Base-by-base conservation (phyloP, 768 basidiomycete species). In the Hortiboletus campestris region DNA sequence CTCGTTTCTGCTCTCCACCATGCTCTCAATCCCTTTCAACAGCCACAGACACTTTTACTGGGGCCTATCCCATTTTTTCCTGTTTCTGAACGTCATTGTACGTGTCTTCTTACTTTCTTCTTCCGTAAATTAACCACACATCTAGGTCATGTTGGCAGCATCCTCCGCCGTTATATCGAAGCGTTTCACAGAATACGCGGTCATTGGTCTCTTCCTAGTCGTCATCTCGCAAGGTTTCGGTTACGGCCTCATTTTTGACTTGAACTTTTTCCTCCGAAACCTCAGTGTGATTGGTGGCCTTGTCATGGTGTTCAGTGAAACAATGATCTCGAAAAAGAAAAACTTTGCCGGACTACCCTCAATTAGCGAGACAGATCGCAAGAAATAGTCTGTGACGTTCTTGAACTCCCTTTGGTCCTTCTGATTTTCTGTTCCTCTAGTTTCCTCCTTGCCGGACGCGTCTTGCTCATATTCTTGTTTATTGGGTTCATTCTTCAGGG, bases 241-340 rank as follows among this genome's bases (percentile, higher is more conserved):
- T 63, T 99, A 99, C 67, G 97, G 97, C 34, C 90, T 99, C 71
- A 96, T 99, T 67, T 99, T 99, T 74, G 97, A 98, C 80, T 82
- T 98, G 72, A 98, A 91, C 77, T 99, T 99, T 83, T 99, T 99
- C 93, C 88, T 98, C 43, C 94, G 97, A 72, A 99, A 98, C 75
- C 81, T 99, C 53, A 91, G 88, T 59, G 97, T 99, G 69, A 94
- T 98, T 58, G 97, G 97, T 52, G 97, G 97, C 51, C 85, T 99
- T 44, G 87, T 99, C 75, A 99, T 99, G 97, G 95, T 98, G 25
- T 94, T 99, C 74, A 94, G 89, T 60, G 97, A 99, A 71, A 91
- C 93, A 1, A 89, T 98, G 82, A 81, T 91, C 54, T 89, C 85
- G 20, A 83, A 86, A 72, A 94, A 88, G 76, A 85, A 87, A 62